Base-by-base conservation (phyloP, 805 yeast species). In the Yamadazyma akitaensis region DNA sequence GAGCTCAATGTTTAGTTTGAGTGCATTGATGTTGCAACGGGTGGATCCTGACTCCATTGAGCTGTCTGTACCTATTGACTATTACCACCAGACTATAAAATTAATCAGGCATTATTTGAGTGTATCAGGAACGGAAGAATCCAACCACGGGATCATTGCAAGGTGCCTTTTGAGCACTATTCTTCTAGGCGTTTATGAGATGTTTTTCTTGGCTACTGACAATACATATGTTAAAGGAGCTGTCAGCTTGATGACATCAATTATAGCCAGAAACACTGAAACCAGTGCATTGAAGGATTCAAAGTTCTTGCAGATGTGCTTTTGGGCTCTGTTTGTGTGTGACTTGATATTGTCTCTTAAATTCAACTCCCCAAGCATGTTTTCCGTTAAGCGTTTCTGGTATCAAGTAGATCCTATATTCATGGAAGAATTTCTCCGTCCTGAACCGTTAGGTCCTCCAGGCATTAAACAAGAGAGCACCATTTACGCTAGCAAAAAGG, bases 171-270 rank as follows among this genome's bases (percentile, higher is more conserved):
- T 70, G 24, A 65, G 72, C 49, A 68, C 75, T 1, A 62, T 61
- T 14, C 51, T 70, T 13, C 58, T 70, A 14, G 67, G 73, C 35
- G 59, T 70, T 12, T 68, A 67, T 53, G 75, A 70, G 51, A 57
- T 69, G 53, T 64, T 65, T 41, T 70, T 67, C 41, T 64, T 65
- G 31, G 72, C 71, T 8, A 59, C 61, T 19, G 72, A 67, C 39
- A 62, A 62, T 33, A 64, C 71, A 3, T 64, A 70, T 47, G 65
- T 67, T 33, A 68, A 63, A 52, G 72, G 71, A 0, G 74, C 73
- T 1, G 60, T 65, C 7, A 57, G 63, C 26, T 60, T 70, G 11
- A 55, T 70, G 24, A 54, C 62, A 24, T 61, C 69, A 7, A 57
- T 69, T 4, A 53, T 67, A 37, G 47, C 55, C 24, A 56, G 53